Evolutionary conservation across 352 stramenopile genomes (phyloP).

Genomic region (Phytophthora sp.): DNA sequence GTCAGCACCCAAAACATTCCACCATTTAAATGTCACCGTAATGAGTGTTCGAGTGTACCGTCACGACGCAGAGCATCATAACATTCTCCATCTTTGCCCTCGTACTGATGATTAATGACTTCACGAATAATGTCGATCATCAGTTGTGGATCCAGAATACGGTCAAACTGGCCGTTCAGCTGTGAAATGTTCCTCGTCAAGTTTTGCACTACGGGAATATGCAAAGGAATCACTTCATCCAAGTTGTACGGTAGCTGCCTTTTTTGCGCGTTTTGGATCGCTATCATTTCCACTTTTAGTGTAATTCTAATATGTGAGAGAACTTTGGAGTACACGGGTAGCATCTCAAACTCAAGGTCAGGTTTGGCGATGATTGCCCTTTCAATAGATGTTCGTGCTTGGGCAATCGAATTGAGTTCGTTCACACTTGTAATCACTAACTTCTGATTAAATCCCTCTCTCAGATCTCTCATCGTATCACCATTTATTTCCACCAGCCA

Average conservation of each 20-base stretch:
- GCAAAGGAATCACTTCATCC: no score
- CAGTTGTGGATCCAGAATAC: slow-evolving; percentile 14
- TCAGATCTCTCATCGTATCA: no score
- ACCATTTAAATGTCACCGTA: slow-evolving; percentile 1
- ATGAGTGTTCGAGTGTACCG: slow-evolving; percentile 5
- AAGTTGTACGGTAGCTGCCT: no score
- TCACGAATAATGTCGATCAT: slow-evolving; percentile 25
- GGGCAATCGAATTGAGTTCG: no score
- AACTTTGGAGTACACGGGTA: neutral
- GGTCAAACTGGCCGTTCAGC: no score
- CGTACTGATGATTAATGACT: slow-evolving; percentile 22
- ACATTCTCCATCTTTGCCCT: neutral
- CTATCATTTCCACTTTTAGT: no score
- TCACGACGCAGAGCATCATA: slow-evolving; percentile 7
- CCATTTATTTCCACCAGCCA: no score
- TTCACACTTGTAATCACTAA: neutral
- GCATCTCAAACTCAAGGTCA: slow-evolving; percentile 6
- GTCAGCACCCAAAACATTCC: slow-evolving; percentile 4
- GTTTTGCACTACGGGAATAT: no score
- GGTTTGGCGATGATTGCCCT: neutral
- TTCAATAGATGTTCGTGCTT: neutral
- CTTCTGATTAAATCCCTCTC: no score
- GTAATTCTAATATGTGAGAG: neutral
- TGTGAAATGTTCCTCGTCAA: no score
- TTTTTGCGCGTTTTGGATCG: no score